Base-by-base conservation (phyloP, 2,329 filamentous ascomycete genomes). In the Blastomyces gilchristii region DNA sequence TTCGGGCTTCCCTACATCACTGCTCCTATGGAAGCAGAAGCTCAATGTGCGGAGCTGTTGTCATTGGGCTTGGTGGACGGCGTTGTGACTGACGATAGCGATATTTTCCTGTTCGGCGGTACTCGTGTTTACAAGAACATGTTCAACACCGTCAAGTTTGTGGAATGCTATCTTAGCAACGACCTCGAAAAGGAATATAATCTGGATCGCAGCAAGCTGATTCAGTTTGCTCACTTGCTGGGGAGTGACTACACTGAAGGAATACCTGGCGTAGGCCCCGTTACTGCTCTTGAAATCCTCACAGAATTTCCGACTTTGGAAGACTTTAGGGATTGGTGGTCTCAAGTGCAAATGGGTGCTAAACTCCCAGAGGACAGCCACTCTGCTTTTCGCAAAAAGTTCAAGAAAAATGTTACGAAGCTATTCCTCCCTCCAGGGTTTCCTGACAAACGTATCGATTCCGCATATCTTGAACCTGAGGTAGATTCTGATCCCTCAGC, bases 111-210 rank as follows among this genome's bases (percentile, higher is more conserved):
- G 0, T 99, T 99, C 74, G 95, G 94, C 22, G 95, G 94, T 47
- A 99, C 91, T 0, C 83, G 93, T 22, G 89, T 99, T 28, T 99
- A 99, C 81, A 99, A 99, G 76, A 99, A 99, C 79, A 96, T 99
- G 91, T 99, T 99, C 81, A 99, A 97, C 76, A 88, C 91, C 69
- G 94, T 94, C 75, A 99, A 99, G 73, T 96, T 91, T 69, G 94
- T 99, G 52, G 94, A 99, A 77, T 97, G 94, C 76, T 99, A 97
- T 72, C 83, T 99, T 11, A 79, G 86, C 2, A 81, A 80, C 0
- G 94, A 99, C 71, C 80, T 99, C 0, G 90, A 96, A 70, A 89
- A 89, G 69, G 95, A 99, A 69, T 87, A 97, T 66, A 90, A 89
- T 0, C 83, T 99, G 0, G 88, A 90, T 2, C 85, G 93, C n/a